Conservation (phyloP, 2,329 filamentous ascomycete genomes). For the Fusarium sp. region DNA sequence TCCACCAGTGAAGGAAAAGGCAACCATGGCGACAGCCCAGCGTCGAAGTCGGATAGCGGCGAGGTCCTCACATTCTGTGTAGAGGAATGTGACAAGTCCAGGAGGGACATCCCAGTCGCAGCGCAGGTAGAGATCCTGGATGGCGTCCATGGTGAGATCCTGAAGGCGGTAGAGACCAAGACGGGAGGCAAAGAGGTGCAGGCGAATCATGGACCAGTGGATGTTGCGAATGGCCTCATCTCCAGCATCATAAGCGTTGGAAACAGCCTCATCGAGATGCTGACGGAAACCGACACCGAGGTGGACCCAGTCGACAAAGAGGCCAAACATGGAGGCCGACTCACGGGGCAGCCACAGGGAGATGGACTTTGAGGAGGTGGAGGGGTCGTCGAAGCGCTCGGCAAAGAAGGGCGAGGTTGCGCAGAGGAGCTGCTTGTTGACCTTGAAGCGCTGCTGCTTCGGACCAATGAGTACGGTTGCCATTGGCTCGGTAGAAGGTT, state of each 20-base stretch:
- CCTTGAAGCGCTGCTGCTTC: conserved; percentile 54
- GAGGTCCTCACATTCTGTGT: conserved; percentile 63
- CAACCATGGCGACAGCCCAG: conserved; percentile 71
- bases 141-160: conserved; percentile 67
- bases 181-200: conserved; percentile 68
- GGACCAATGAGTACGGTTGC: conserved; percentile 58
- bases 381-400: conserved; percentile 55
- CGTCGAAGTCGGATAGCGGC: conserved; percentile 65
- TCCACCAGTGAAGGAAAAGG: conserved; percentile 62
- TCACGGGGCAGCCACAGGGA: conserved; percentile 59
- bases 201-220: conserved; percentile 67
- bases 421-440: conserved; percentile 60
- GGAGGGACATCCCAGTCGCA: conserved; percentile 70
- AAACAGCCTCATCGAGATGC: conserved; percentile 57
- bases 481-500: conserved; percentile 39
- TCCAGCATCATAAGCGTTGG: conserved; percentile 45
- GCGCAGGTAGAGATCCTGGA: conserved; percentile 70
- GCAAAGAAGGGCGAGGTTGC: conserved; percentile 62
- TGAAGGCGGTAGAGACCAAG: conserved; percentile 64
- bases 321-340: conserved; percentile 63
- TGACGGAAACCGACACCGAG: conserved; percentile 55
- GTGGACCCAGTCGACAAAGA: conserved; percentile 67
- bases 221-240: conserved; percentile 53
- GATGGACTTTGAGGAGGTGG: conserved; percentile 43
- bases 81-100: conserved; percentile 63